Evolutionary conservation across 371 early-diverging fungal species (phyloP), one percentile per base, ranked within the genome.

Genomic region (Conidiobolus coronatus): DNA sequence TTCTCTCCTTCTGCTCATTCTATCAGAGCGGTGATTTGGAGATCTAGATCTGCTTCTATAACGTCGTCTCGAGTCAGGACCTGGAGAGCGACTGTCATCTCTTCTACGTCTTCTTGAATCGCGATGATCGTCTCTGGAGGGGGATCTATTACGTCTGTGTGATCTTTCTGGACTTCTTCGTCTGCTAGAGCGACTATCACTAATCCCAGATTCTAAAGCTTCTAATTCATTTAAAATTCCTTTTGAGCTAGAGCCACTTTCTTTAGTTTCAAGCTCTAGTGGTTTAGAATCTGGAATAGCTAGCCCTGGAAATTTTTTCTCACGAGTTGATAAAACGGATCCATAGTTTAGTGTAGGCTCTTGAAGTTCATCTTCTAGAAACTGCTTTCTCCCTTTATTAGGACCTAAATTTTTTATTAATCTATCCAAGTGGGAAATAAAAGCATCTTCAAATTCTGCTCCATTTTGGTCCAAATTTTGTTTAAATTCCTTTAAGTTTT

Each of bases 351-450:
- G 14, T 5, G 7, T 4, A 4, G 38, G 21, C 20, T 17, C 9
- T 51, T 52, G 12, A 29, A 29, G 3, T 29, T 29, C 29, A 29
- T 29, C 29, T 29, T 29, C 29, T 9, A 29, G 9, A 29, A 29
- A 29, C 9, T 29, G 29, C 9, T 29, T 29, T 29, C 9, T 9
- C 9, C 61, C 60, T 7, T 15, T 48, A 23, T 14, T 39, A 8
- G 40, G 14, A 21, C 33, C 18, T 65, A 93, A 71, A 0, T 87
- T 81, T 7, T 68, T 69, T 49, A 93, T 89, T 20, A 95, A 71
- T 18, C 93, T 77, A 62, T 91, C 80, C 35, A 95, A 57, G 42
- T 77, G 84, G 43, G 72, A 75, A 21, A 89, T 63, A 53, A 95
- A 83, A 0, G 84, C 56, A 9, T 79, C 83, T 0, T 85, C 72